Base-by-base conservation (phyloP, 495 filamentous ascomycete genomes). In the Cenococcum geophilum region DNA sequence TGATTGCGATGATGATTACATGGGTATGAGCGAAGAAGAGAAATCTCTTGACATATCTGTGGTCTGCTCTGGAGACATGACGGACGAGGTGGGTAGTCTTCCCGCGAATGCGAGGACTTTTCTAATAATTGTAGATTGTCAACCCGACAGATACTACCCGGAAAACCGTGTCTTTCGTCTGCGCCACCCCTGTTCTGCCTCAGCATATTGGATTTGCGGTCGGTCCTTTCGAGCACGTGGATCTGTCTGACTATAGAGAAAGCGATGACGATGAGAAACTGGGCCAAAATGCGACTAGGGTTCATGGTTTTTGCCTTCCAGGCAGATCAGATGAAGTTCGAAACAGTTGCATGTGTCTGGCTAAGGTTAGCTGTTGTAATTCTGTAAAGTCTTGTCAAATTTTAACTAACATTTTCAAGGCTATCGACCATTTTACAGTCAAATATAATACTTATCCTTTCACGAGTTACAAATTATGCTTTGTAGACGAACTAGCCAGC, bases 221-320 rank as follows among this genome's bases (percentile, higher is more conserved):
- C 27, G 93, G 95, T 0, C 93, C 95, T 14, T 99, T 99, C 70
- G 91, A 97, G 70, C 86, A 91, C 67, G 82, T 96, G 52, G 90
- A 97, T 68, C 76, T 99, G 9, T 86, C 89, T 8, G 88, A 93
- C 65, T 95, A 89, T 68, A 85, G 95, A 18, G 89, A 91, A 55
- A 88, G 87, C 60, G 89, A 92, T 57, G 89, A 93, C 55, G 95
- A 97, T 65, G 91, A 92, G 67, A 87, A 89, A 64, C 83, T 97
- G 54, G 89, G 89, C 6, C 80, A 83, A 45, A 89, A 89, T 66
- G 89, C 89, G 3, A 82, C 93, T 57, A 89, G 88, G 53, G 79
- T 97, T 3, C 82, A 95, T 67, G 93, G 85, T 0, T 97, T 91
- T 73, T 97, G 91, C 71, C 82, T 99, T 5, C 93, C 93, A 3